Evolutionary conservation across 2,329 filamentous ascomycete species (phyloP).

Genomic region (Pseudogymnoascus sp.): DNA sequence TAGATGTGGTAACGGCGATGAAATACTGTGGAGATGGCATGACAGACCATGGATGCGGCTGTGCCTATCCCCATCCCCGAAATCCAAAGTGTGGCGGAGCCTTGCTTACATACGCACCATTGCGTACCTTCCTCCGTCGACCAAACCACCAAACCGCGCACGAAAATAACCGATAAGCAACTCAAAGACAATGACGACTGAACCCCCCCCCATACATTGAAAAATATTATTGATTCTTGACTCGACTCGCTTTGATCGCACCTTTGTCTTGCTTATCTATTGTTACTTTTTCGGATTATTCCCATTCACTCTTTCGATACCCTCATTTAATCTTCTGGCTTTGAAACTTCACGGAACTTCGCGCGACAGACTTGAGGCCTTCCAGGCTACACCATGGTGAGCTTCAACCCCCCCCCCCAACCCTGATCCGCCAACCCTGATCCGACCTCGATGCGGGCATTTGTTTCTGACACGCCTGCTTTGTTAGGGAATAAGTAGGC

Average conservation of each 20-base stretch:
- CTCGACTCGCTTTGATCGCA: slow-evolving; percentile 1
- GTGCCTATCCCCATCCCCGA: slow-evolving; percentile 2
- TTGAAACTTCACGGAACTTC: slow-evolving; percentile 4
- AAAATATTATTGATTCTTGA: slow-evolving; percentile 8
- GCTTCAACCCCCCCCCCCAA: background rate
- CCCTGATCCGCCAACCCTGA: background rate
- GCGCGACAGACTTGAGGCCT: slow-evolving; percentile 6
- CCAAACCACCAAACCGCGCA: slow-evolving; percentile 1
- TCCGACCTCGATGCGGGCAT: background rate
- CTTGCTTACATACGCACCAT: slow-evolving; percentile 7
- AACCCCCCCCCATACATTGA: slow-evolving; percentile 7
- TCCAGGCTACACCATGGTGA: slow-evolving; percentile 6
- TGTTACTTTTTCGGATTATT: slow-evolving; percentile 1
- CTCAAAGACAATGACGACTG: slow-evolving; percentile 3
- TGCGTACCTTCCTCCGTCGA: background rate
- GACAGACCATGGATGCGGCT: background rate
- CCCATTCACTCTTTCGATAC: slow-evolving; percentile 7
- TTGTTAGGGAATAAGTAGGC: slow-evolving; percentile 28
- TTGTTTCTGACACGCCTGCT: background rate
- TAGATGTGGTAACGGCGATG: background rate
- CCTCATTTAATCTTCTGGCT: slow-evolving; percentile 3
- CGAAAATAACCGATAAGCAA: slow-evolving; percentile 7
- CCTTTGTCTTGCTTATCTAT: background rate
- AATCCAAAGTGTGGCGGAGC: slow-evolving; percentile 4
- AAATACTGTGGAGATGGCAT: background rate